Evolutionary conservation across 2,329 filamentous ascomycete species (phyloP).

Genomic region (Fusarium annulatum): DNA sequence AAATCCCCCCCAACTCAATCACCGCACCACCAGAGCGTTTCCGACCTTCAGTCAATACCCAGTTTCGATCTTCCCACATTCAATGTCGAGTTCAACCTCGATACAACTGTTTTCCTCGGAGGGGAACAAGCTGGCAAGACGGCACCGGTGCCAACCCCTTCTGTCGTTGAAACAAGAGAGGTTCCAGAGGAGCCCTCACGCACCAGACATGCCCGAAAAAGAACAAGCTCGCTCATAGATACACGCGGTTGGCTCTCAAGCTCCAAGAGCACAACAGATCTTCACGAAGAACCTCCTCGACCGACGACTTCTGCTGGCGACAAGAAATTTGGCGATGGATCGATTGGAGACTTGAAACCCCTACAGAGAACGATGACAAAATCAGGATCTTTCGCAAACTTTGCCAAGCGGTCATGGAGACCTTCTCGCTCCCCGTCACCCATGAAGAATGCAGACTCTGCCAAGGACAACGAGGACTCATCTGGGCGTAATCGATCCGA

Average conservation of each 20-base stretch:
- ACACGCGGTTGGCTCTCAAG: constrained; percentile 64
- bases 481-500: constrained; percentile 42
- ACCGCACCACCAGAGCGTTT: constrained; percentile 33
- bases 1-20: constrained; percentile 38
- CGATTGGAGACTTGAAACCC: constrained; percentile 42
- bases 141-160: constrained; percentile 19
- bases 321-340: constrained; percentile 31
- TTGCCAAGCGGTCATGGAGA: constrained; percentile 65
- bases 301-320: constrained; percentile 45
- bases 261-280: constrained; percentile 54
- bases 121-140: constrained; percentile 30
- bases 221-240: constrained; percentile 60
- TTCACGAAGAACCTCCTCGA: constrained; percentile 38
- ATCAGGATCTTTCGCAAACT: constrained; percentile 61
- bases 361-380: constrained; percentile 53
- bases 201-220: constrained; percentile 45
- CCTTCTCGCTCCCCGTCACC: constrained; percentile 63
- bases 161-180: constrained; percentile 40
- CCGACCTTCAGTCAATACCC: constrained; percentile 30
- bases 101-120: constrained; percentile 57
- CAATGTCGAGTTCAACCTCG: constrained; percentile 61
- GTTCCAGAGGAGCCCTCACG: constrained; percentile 29
- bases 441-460: constrained; percentile 44
- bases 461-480: constrained; percentile 36
- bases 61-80: constrained; percentile 65